Conservation (phyloP, 73 alveolate genomes). For the Paramecium pentaurelia region DNA sequence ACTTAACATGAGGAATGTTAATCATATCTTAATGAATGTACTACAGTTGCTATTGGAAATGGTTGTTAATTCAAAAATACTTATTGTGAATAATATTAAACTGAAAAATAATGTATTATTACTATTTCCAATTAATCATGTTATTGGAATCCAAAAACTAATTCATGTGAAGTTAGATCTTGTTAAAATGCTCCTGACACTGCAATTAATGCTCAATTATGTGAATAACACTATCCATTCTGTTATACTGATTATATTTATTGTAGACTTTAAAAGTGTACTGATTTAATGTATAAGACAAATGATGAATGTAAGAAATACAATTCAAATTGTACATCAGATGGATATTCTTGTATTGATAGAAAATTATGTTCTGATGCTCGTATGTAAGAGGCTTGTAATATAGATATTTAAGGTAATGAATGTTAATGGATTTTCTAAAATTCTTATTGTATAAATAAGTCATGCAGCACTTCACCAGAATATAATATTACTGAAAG, state of each 20-base stretch:
- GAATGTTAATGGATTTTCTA: neutral
- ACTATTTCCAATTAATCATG: neutral
- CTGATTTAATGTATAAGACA: neutral
- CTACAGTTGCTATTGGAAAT: neutral
- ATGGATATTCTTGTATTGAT: neutral
- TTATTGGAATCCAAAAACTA: constrained; percentile 6
- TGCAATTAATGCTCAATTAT: neutral
- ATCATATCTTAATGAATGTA: neutral
- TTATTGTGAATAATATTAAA: neutral
- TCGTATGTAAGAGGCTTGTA: neutral
- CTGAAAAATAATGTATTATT: neutral
- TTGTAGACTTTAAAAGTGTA: neutral
- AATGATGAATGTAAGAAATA: neutral
- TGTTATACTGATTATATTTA: neutral
- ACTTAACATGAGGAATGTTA: neutral
- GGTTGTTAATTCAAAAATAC: neutral
- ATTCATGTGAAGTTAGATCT: neutral
- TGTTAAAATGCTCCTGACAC: neutral
- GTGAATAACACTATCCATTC: neutral
- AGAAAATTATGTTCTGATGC: neutral
- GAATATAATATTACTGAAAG: neutral
- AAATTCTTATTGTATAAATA: neutral
- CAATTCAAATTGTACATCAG: neutral
- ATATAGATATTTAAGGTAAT: neutral
- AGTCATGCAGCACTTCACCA: neutral